Conservation (phyloP, 495 filamentous ascomycete genomes). For the Tuber brumale region DNA sequence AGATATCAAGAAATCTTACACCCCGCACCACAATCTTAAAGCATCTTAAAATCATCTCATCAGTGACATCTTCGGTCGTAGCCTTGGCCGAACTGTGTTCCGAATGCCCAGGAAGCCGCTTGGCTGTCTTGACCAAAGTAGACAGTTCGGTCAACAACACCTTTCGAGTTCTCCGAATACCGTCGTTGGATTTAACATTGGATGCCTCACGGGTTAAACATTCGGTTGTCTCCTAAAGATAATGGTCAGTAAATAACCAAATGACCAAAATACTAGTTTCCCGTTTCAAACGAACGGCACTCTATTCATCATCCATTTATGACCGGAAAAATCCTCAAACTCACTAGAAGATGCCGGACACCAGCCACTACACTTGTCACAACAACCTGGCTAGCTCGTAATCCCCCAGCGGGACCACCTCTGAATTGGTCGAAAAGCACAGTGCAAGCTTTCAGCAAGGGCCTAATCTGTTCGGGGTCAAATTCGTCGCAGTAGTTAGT, state of each 20-base stretch:
- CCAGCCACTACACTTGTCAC: conserved; percentile 90
- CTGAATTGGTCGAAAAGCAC: conserved; percentile 89
- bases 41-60: conserved; percentile 86
- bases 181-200: conserved; percentile 64
- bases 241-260: conserved; percentile 23
- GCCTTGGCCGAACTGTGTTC: conserved; percentile 36
- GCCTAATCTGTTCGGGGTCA: conserved; percentile 75
- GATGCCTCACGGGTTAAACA: conserved; percentile 77
- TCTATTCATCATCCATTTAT: neutral
- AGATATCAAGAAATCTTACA: conserved; percentile 85
- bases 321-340: conserved; percentile 39
- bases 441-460: conserved; percentile 75
- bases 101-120: conserved; percentile 53
- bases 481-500: conserved; percentile 98
- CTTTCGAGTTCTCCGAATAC: conserved; percentile 75
- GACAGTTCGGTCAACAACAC: conserved; percentile 83
- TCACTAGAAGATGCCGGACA: conserved; percentile 80
- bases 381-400: conserved; percentile 72
- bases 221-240: conserved; percentile 68
- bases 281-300: conserved; percentile 15
- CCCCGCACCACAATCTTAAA: conserved; percentile 90
- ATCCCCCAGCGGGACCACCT: conserved; percentile 57
- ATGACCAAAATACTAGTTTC: neutral
- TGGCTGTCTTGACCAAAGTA: conserved; percentile 77
- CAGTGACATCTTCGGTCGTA: conserved; percentile 63